Evolutionary conservation across 2,329 filamentous ascomycete species (phyloP), one percentile per base, ranked within the genome.

Genomic region (Xylariaceae sp.): DNA sequence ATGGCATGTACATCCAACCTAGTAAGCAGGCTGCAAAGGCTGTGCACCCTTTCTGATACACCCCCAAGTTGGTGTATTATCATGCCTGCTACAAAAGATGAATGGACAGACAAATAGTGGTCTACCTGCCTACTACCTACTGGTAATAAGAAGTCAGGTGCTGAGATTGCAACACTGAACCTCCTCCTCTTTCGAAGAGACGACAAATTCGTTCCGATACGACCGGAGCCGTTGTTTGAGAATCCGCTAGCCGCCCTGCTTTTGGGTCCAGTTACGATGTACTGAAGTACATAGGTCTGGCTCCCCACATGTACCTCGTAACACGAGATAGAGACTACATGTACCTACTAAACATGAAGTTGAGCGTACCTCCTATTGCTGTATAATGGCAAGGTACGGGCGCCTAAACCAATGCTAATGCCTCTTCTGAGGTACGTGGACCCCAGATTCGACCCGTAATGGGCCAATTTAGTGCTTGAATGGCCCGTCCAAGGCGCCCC

Each of bases 21-120:
- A 9, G 34, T 19, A 29, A 33, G 44, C 17, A 58, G 44, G 37
- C 50, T 29, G 11, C 19, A 3, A 36, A 54, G 50, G 49, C 55
- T 40, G 55, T 54, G 50, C 44, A 54, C 21, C 19, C 2, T 19
- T 21, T 36, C 55, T 54, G 55, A 54, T 54, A 53, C 44, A 33
- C 12, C 24, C 44, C n/a, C 6, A 19, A 8, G 7, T 36, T 16
- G 8, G 19, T 11, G 7, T 14, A 33, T 21, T 31, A 14, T n/a
- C n/a, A n/a, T n/a, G n/a, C 11, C 11, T 19, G 9, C 33, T 16
- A 49, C 33, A 48, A n/a, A n/a, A n/a, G n/a, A n/a, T n/a, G n/a
- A n/a, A n/a, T n/a, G n/a, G n/a, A n/a, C n/a, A n/a, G n/a, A n/a
- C n/a, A n/a, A n/a, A n/a, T n/a, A n/a, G n/a, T n/a, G n/a, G n/a